phyloP scores from a whole-genome alignment of 768 basidiomycete species.

The Chalciporus sphaerocephalus region DNA sequence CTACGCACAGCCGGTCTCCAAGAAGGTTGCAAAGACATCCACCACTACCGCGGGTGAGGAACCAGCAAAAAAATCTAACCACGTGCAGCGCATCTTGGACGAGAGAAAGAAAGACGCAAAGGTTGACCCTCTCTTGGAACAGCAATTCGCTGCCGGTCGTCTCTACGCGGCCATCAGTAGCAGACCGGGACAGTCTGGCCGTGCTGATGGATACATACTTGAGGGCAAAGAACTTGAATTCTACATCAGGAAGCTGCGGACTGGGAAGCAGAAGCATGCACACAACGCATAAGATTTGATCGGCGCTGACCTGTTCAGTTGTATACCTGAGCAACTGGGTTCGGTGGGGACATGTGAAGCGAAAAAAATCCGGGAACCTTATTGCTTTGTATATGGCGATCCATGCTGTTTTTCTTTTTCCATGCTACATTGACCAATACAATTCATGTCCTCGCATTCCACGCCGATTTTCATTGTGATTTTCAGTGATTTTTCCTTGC shows the following conservation, averaged over 20 bases:
- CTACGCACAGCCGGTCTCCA: constrained; percentile 93
- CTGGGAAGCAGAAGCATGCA: constrained; percentile 94
- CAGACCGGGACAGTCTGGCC: constrained; percentile 95
- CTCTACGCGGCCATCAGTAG: constrained; percentile 91
- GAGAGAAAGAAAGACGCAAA: constrained; percentile 95
- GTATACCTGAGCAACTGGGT: constrained; percentile 5
- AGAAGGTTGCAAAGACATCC: constrained; percentile 65
- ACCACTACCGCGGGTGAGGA: constrained; percentile 42
- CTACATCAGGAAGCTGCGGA: constrained; percentile 89
- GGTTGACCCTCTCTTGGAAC: constrained; percentile 83
- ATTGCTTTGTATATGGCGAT: constrained; percentile 12
- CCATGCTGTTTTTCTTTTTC: constrained; percentile 5
- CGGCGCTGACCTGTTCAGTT: constrained; percentile 1
- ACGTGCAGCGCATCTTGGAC: constrained; percentile 80
- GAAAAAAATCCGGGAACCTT: constrained; percentile 6
- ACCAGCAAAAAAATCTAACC: constrained; percentile 81
- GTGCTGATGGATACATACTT: constrained; percentile 94
- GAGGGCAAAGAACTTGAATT: constrained; percentile 99
- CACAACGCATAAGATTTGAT: constrained; percentile 36
- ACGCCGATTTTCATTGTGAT: neutral
- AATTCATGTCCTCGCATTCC: constrained; percentile 9
- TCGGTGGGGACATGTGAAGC: constrained; percentile 1
- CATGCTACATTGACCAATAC: constrained; percentile 3
- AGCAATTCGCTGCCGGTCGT: constrained; percentile 91
- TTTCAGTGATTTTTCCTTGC: neutral